Evolutionary conservation across 2,329 filamentous ascomycete genomes (phyloP).

Genomic region (Fusarium verticillioides): DNA sequence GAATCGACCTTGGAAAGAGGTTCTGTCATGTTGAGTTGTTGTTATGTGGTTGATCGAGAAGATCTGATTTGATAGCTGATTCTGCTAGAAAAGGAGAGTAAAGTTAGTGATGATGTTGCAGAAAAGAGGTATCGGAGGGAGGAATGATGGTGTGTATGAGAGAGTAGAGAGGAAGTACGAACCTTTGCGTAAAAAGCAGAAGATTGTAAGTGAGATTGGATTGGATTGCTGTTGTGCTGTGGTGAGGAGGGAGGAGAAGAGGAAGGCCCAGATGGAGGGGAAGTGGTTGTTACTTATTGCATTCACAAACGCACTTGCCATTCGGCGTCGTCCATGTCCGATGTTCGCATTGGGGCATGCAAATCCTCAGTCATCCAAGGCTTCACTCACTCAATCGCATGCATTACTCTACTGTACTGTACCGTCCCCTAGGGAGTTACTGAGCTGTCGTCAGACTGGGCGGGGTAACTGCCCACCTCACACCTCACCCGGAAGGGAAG

Average conservation of each 20-base stretch:
- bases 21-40: constrained; percentile 51
- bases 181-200: constrained; percentile 42
- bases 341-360: constrained; percentile 15
- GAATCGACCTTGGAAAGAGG: constrained; percentile 91
- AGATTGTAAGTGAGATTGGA: constrained; percentile 32
- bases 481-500: constrained; percentile 26
- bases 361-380: constrained; percentile 34
- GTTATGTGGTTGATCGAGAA: constrained; percentile 37
- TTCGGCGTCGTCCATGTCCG: constrained; percentile 31
- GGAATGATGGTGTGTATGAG: neutral
- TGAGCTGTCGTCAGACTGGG: constrained; percentile 57
- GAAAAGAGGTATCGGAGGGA: neutral
- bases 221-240: constrained; percentile 38
- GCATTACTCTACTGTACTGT: constrained; percentile 21
- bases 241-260: constrained; percentile 44
- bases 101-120: constrained; percentile 20
- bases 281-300: constrained; percentile 52
- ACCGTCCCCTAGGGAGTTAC: constrained; percentile 8
- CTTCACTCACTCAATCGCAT: neutral
- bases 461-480: constrained; percentile 52
- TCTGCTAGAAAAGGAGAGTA: constrained; percentile 21
- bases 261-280: constrained; percentile 42
- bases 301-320: constrained; percentile 30
- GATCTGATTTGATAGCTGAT: constrained; percentile 30
- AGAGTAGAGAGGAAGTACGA: constrained; percentile 1